Percentiles rank a stretch among this genome's conserved stretches.
phyloP scores from a whole-genome alignment of 163 green algal species.

The Coccomyxa subellipsoidea region DNA sequence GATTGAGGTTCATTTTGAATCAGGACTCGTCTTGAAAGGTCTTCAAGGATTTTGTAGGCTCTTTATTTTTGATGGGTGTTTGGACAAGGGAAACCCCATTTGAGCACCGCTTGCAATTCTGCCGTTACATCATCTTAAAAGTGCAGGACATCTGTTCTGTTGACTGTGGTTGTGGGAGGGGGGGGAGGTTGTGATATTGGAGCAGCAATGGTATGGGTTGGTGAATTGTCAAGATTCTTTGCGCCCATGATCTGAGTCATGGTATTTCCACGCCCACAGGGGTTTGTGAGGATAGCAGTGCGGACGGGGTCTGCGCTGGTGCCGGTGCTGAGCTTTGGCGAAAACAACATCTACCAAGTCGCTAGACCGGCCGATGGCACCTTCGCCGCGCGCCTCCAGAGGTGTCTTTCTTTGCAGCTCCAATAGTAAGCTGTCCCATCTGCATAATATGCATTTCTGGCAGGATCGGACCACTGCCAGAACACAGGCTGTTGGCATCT shows the following conservation, averaged over 20 bases:
- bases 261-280: slow-evolving; percentile 30
- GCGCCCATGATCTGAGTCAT: background rate
- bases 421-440: background rate
- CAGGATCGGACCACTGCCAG: no score
- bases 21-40: background rate
- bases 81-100: background rate
- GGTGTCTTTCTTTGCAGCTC: background rate
- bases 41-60: no score
- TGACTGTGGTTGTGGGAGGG: no score
- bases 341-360: slow-evolving; percentile 42
- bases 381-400: background rate
- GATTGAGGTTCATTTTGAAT: background rate
- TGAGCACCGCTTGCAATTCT: background rate
- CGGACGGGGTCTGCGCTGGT: slow-evolving; percentile 49
- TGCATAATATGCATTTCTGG: no score
- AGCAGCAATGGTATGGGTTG: no score
- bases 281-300: slow-evolving; percentile 51
- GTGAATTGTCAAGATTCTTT: no score
- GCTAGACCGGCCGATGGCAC: background rate
- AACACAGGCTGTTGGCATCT: no score
- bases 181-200: no score
- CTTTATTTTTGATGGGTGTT: no score
- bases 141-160: no score
- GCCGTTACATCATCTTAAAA: no score
- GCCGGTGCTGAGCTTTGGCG: slow-evolving; percentile 48